Conservation (phyloP, 2,329 filamentous ascomycete species). For the Scytalidium lignicola region DNA sequence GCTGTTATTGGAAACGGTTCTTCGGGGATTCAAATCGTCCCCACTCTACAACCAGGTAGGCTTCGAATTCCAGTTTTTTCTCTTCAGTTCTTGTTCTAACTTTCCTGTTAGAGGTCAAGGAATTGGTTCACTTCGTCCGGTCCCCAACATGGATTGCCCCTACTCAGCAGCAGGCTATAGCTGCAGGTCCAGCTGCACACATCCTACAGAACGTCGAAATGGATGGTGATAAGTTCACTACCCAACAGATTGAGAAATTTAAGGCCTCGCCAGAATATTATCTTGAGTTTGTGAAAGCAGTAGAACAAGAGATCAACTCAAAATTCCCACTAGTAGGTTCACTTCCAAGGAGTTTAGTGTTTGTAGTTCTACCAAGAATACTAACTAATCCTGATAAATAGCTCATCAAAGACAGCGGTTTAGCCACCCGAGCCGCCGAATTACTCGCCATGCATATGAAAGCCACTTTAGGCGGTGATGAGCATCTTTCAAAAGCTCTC, state of each 20-base stretch:
- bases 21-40: slow-evolving; percentile 49
- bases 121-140: slow-evolving; percentile 38
- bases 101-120: slow-evolving; percentile 28
- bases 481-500: slow-evolving; percentile 41
- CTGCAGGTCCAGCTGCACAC: slow-evolving; percentile 31
- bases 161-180: slow-evolving; percentile 32
- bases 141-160: slow-evolving; percentile 39
- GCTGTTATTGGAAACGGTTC: slow-evolving; percentile 51
- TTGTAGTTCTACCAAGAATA: not conserved
- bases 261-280: slow-evolving; percentile 41
- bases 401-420: slow-evolving; percentile 4
- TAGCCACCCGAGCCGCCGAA: slow-evolving; percentile 1
- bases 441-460: slow-evolving; percentile 38
- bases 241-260: slow-evolving; percentile 42
- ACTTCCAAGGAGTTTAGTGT: not conserved
- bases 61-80: not conserved
- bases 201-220: slow-evolving; percentile 36
- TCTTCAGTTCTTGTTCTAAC: slow-evolving; percentile 4
- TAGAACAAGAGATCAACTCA: slow-evolving; percentile 41
- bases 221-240: slow-evolving; percentile 31
- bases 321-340: slow-evolving; percentile 36
- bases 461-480: slow-evolving; percentile 40
- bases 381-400: not conserved
- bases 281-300: slow-evolving; percentile 39
- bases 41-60: slow-evolving; percentile 42